phyloP scores from a whole-genome alignment of 2,329 filamentous ascomycete genomes.

The Fusarium penzigii region DNA sequence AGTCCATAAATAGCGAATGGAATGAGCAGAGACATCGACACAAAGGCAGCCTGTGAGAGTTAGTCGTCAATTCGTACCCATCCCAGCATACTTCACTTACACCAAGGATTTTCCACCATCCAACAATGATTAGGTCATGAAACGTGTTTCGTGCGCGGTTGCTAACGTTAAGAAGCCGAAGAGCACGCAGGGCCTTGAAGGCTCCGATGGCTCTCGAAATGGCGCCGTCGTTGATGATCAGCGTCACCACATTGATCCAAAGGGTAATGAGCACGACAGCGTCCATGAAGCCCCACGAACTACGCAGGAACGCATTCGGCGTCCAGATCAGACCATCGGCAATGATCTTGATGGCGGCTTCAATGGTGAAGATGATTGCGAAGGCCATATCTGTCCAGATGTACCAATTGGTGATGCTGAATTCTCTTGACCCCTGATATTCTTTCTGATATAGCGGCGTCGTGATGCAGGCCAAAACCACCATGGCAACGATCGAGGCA shows the following conservation, averaged over 20 bases:
- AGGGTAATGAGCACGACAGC: conserved; percentile 87
- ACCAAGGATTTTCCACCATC: conserved; percentile 90
- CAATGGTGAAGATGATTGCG: conserved; percentile 79
- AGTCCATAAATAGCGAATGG: conserved; percentile 96
- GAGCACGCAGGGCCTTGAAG: conserved; percentile 92
- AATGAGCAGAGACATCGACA: conserved; percentile 90
- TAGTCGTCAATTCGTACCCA: not conserved
- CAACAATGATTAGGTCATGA: conserved; percentile 91
- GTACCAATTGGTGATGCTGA: conserved; percentile 80
- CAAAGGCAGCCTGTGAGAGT: conserved; percentile 68
- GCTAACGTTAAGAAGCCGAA: conserved; percentile 91
- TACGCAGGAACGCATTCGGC: conserved; percentile 94
- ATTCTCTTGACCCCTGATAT: conserved; percentile 66
- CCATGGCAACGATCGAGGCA: conserved; percentile 93
- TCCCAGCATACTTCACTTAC: conserved; percentile 45
- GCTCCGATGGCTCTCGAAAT: conserved; percentile 91
- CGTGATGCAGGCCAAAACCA: conserved; percentile 90
- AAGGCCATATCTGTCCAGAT: conserved; percentile 92
- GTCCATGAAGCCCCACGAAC: conserved; percentile 96
- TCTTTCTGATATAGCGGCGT: conserved; percentile 92
- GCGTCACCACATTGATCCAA: conserved; percentile 90
- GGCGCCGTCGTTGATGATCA: conserved; percentile 77
- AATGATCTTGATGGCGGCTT: conserved; percentile 88
- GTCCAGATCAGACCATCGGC: conserved; percentile 97
- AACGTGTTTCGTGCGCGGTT: conserved; percentile 95